phyloP scores from a whole-genome alignment of 1,284 basidiomycete species.

The Trametes pubescens region DNA sequence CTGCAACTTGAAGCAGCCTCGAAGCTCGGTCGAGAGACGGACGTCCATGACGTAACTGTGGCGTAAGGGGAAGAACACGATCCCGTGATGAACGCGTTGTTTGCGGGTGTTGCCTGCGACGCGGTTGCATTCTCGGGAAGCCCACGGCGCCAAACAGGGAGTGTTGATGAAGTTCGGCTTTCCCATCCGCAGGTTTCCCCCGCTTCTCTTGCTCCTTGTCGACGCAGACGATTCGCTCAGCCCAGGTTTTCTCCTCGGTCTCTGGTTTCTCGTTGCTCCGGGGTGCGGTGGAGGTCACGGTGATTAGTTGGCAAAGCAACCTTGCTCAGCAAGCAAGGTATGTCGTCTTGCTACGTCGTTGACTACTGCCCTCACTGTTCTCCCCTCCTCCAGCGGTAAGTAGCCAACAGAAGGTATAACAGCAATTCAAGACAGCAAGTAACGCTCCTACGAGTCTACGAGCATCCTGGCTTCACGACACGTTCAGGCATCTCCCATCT shows the following conservation, averaged over 20 bases:
- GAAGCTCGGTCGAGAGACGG: background rate
- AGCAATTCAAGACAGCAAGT: conserved; percentile 33
- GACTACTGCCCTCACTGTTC: conserved; percentile 15
- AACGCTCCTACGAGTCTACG: conserved; percentile 38
- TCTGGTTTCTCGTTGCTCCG: conserved; percentile 29
- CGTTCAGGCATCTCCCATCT: conserved; percentile 33
- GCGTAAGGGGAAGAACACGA: conserved; percentile 13
- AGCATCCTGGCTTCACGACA: conserved; percentile 28
- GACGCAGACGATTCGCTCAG: conserved; percentile 33
- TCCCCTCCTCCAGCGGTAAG: conserved; percentile 27
- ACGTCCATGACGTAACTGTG: background rate
- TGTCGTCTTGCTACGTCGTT: conserved; percentile 4
- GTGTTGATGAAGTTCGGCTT: conserved; percentile 42
- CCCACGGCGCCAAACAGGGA: conserved; percentile 38
- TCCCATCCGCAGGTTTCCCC: conserved; percentile 18
- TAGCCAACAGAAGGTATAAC: conserved; percentile 31
- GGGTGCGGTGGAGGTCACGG: conserved; percentile 36
- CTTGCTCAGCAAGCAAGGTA: conserved; percentile 37
- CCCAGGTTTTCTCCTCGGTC: conserved; percentile 29
- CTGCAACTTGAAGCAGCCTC: background rate
- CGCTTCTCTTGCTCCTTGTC: conserved; percentile 36
- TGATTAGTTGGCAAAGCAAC: conserved; percentile 34
- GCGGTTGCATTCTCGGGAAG: conserved; percentile 31
- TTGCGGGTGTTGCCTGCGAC: conserved; percentile 25
- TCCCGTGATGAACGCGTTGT: conserved; percentile 34